A percentile compares a stretch with the other conserved stretches of the same genome.
Evolutionary conservation across 768 basidiomycete genomes (phyloP).

Genomic region (Daedalea quercina): DNA sequence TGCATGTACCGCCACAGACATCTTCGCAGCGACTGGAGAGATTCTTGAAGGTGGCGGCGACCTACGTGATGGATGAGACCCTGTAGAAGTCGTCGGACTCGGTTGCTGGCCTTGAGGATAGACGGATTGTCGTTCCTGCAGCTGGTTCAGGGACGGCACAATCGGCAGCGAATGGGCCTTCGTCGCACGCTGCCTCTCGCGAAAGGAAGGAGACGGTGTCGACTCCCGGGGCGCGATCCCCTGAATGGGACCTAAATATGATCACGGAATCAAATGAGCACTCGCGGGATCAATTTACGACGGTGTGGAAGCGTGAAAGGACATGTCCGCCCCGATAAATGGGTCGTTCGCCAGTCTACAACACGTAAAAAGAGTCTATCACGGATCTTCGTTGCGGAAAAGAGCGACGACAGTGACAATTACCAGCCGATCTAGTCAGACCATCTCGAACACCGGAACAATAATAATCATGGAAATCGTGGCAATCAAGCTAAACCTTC

Average conservation of each 20-base stretch:
- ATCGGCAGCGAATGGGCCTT: conserved; percentile 60
- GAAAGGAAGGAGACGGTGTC: conserved; percentile 35
- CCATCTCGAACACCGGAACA: background rate
- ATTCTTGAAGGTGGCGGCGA: conserved; percentile 27
- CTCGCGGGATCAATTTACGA: conserved; percentile 3
- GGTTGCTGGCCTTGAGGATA: conserved; percentile 28
- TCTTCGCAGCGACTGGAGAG: conserved; percentile 26
- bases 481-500: background rate
- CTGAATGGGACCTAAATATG: conserved; percentile 22
- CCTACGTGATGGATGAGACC: conserved; percentile 27
- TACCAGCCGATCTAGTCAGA: background rate
- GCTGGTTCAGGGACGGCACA: conserved; percentile 49
- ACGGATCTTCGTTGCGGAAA: background rate
- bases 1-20: conserved; percentile 16
- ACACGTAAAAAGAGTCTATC: background rate
- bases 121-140: conserved; percentile 37
- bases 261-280: conserved; percentile 13
- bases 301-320: background rate
- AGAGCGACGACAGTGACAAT: background rate
- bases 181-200: conserved; percentile 42
- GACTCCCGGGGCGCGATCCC: conserved; percentile 33
- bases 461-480: background rate
- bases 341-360: background rate
- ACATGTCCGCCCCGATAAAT: background rate
- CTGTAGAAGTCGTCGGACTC: conserved; percentile 27